These are phyloP conservation scores for Lunularia cruciata DNA, from an alignment of 225 moss, liverwort and hornwort species.

Conservation along the genomic window DNA sequence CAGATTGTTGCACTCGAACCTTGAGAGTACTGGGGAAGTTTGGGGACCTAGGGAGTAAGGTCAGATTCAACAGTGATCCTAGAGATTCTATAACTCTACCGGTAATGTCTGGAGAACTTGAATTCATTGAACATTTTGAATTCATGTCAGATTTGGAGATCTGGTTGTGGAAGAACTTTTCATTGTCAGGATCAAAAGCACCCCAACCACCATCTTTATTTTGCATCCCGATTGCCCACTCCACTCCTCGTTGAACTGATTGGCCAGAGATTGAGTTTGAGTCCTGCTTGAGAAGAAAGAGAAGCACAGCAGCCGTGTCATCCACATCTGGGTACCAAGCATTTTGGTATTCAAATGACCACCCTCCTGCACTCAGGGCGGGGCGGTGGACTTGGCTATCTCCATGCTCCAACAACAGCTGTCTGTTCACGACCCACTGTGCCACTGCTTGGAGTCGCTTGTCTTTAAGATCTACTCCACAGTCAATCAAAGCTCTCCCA, in stretches of 20 bases:
- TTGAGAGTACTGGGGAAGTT: not conserved
- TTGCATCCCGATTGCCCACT: conserved; percentile 22
- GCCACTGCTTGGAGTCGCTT: not conserved
- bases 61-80: too few species aligned
- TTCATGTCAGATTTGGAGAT: conserved; percentile 19
- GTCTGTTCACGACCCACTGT: conserved; percentile 6
- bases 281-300: conserved; percentile 19
- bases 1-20: not conserved
- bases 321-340: conserved; percentile 28
- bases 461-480: not conserved
- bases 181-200: conserved; percentile 24
- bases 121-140: conserved; percentile 13
- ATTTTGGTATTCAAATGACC: conserved; percentile 17
- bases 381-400: conserved; percentile 14
- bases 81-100: conserved; percentile 17
- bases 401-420: conserved; percentile 8
- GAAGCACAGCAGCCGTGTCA: conserved; percentile 19
- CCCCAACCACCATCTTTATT: conserved; percentile 31
- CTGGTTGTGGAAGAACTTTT: conserved; percentile 20
- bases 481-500: conserved; percentile 7
- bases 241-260: not conserved
- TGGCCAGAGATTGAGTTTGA: not conserved
- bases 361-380: conserved; percentile 12
- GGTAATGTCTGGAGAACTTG: conserved; percentile 12
- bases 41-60: not conserved